phyloP scores from a whole-genome alignment of 2,329 filamentous ascomycete species.

The Biscogniauxia mediterranea region DNA sequence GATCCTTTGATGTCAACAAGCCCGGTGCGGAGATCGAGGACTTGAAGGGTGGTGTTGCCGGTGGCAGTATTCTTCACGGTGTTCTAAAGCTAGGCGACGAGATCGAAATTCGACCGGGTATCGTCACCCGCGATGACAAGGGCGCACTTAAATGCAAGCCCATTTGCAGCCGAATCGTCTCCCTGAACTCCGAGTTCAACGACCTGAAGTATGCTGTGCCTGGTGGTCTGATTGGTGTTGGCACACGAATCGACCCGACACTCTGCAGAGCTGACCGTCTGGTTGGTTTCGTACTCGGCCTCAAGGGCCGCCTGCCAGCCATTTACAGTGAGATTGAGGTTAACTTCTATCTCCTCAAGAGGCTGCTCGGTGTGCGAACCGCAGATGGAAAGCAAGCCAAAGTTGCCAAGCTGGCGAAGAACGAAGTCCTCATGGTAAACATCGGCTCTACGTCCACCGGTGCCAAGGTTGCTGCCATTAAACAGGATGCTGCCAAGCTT shows the following conservation, averaged over 20 bases:
- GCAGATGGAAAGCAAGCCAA: slow-evolving; percentile 99
- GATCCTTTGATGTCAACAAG: slow-evolving; percentile 99
- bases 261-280: slow-evolving; percentile 98
- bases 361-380: slow-evolving; percentile 93
- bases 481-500: slow-evolving; percentile 95
- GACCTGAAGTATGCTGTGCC: slow-evolving; percentile 98
- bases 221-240: slow-evolving; percentile 96
- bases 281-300: slow-evolving; percentile 94
- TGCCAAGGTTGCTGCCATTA: slow-evolving; percentile 95
- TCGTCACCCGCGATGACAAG: slow-evolving; percentile 91
- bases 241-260: slow-evolving; percentile 94
- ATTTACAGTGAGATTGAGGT: slow-evolving; percentile 99
- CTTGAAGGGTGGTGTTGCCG: slow-evolving; percentile 96
- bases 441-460: slow-evolving; percentile 97
- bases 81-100: slow-evolving; percentile 96
- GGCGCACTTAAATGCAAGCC: slow-evolving; percentile 95
- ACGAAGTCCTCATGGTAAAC: slow-evolving; percentile 99
- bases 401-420: slow-evolving; percentile 97
- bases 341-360: slow-evolving; percentile 97
- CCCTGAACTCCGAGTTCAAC: slow-evolving; percentile 96
- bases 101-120: slow-evolving; percentile 98
- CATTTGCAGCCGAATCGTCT: slow-evolving; percentile 92
- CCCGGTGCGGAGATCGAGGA: slow-evolving; percentile 98
- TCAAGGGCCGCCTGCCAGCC: slow-evolving; percentile 88
- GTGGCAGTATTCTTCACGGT: slow-evolving; percentile 94